Conservation (phyloP, 352 stramenopile species). For the Phytophthora syringae region DNA sequence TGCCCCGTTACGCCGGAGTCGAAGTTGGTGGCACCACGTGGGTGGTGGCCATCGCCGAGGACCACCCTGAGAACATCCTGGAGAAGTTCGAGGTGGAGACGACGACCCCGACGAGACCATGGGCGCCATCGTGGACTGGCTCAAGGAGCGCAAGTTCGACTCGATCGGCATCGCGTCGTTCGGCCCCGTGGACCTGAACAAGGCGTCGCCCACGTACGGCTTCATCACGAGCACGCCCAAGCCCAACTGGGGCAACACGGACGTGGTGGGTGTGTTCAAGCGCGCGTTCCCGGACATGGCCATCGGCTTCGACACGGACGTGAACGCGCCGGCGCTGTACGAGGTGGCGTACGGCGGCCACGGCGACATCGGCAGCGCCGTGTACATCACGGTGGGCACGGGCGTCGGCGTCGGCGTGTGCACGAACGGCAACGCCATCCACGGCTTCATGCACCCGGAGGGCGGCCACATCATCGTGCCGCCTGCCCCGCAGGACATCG, state of each 20-base stretch:
- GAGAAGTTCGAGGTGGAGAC: constrained; percentile 85
- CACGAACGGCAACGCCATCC: constrained; percentile 90
- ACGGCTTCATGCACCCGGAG: constrained; percentile 97
- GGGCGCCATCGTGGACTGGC: constrained; percentile 75
- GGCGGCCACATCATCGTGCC: constrained; percentile 86
- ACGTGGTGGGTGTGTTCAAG: constrained; percentile 77
- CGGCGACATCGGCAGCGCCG: constrained; percentile 73
- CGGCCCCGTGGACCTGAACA: constrained; percentile 91
- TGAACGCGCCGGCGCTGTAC: constrained; percentile 96
- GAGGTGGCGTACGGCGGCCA: constrained; percentile 91
- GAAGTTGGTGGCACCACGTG: constrained; percentile 97
- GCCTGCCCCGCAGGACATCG: constrained; percentile 74
- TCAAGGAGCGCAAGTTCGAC: constrained; percentile 83
- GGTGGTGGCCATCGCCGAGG: constrained; percentile 91
- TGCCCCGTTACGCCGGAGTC: constrained; percentile 59
- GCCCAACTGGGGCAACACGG: constrained; percentile 90
- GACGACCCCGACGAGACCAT: constrained; percentile 88
- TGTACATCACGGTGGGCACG: constrained; percentile 97
- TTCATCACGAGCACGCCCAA: constrained; percentile 97
- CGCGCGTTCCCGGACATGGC: constrained; percentile 73
- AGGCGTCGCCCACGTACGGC: constrained; percentile 86
- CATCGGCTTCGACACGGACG: constrained; percentile 96
- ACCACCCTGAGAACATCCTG: constrained; percentile 90
- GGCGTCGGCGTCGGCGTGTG: constrained; percentile 96
- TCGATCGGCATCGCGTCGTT: constrained; percentile 95